A percentile compares a stretch with the other conserved stretches of the same genome.
Conservation (phyloP, 1,139 yeast genomes). For the Nakaseomyces delphensis region DNA sequence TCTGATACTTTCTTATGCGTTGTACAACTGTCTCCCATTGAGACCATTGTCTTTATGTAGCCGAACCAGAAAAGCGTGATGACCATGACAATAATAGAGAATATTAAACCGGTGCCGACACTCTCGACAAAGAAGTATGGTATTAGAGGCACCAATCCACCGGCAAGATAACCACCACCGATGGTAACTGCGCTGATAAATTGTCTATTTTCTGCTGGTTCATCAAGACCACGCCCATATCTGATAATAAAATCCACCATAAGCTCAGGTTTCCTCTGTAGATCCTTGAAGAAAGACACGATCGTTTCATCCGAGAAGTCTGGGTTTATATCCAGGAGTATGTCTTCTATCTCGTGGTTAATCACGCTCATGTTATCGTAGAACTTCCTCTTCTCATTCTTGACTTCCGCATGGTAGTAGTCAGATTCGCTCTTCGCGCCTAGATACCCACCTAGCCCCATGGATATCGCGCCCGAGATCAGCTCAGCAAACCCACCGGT, state of each 20-base stretch:
- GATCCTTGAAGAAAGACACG: conserved; percentile 55
- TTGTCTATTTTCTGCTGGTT: conserved; percentile 77
- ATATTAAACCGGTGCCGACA: conserved; percentile 67
- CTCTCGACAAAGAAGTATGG: conserved; percentile 69
- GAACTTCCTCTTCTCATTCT: conserved; percentile 58
- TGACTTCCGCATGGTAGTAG: conserved; percentile 61
- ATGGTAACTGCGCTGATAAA: conserved; percentile 66
- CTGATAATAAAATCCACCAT: conserved; percentile 71
- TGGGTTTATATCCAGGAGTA: conserved; percentile 50
- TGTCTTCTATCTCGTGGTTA: conserved; percentile 62
- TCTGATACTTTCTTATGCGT: conserved; percentile 54
- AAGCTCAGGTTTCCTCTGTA: conserved; percentile 56
- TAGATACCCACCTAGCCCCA: conserved; percentile 78
- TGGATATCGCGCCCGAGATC: conserved; percentile 74
- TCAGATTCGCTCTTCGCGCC: conserved; percentile 77
- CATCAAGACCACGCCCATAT: conserved; percentile 72
- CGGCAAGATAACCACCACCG: conserved; percentile 65
- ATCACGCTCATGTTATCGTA: conserved; percentile 52
- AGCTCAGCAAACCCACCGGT: conserved; percentile 84
- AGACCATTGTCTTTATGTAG: conserved; percentile 69
- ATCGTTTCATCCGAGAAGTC: conserved; percentile 57
- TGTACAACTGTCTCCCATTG: conserved; percentile 74
- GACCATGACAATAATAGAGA: conserved; percentile 74
- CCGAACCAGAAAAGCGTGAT: conserved; percentile 85
- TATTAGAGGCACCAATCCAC: conserved; percentile 68